These are phyloP conservation scores for Polytrichum formosum DNA, from an alignment of 225 moss, liverwort and hornwort genomes.

Conservation along the genomic window DNA sequence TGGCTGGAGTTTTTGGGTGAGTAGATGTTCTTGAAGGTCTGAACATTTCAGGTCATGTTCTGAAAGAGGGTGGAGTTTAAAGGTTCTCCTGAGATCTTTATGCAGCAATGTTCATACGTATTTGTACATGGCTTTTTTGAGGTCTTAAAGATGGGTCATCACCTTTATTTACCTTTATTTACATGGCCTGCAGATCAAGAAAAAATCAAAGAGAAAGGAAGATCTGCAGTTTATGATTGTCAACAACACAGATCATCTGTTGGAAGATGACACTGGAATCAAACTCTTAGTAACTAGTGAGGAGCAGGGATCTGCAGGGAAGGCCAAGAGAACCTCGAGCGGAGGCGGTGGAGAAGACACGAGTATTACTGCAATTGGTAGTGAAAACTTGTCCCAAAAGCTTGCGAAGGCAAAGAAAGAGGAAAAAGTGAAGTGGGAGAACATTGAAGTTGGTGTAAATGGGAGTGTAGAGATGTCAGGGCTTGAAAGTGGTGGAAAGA, in stretches of 20 bases:
- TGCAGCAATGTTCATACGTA: too few species aligned
- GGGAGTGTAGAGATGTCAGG: constrained; percentile 14
- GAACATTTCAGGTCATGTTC: too few species aligned
- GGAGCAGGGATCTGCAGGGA: constrained; percentile 5
- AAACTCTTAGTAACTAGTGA: constrained; percentile 16
- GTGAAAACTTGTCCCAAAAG: constrained; percentile 10
- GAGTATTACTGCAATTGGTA: constrained; percentile 6
- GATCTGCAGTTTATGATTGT: constrained; percentile 31
- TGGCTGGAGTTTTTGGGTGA: too few species aligned
- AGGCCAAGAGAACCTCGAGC: not conserved
- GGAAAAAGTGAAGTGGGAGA: constrained; percentile 9
- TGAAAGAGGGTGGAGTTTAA: too few species aligned
- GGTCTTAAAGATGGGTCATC: not conserved
- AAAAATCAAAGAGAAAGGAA: constrained; percentile 11
- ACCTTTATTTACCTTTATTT: constrained; percentile 1
- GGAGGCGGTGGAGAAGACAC: not conserved
- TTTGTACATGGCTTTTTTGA: not conserved
- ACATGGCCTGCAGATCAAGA: constrained; percentile 29
- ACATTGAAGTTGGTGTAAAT: constrained; percentile 9
- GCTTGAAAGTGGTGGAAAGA: constrained; percentile 17
- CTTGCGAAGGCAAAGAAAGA: constrained; percentile 17
- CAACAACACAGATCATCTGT: constrained; percentile 31
- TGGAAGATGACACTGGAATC: constrained; percentile 9
- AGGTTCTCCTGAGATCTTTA: too few species aligned
- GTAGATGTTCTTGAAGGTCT: too few species aligned